Evolutionary conservation across 1,284 basidiomycete genomes (phyloP).

Genomic region (Apiotrichum akiyoshidainum): DNA sequence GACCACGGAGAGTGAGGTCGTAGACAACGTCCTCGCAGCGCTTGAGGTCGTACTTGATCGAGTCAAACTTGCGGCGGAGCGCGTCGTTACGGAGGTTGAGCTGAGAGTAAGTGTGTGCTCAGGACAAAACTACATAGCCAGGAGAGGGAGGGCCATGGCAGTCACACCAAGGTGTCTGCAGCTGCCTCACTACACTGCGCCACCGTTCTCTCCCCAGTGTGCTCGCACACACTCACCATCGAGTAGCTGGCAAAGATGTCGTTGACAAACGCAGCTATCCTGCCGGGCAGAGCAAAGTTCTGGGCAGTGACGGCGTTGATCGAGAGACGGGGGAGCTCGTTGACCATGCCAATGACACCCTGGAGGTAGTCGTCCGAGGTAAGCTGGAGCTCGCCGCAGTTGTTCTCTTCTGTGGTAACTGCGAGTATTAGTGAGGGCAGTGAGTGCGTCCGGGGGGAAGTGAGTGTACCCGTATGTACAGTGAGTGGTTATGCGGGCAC

Average conservation of each 20-base stretch:
- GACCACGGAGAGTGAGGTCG: slow-evolving; percentile 46
- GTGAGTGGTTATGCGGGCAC: too few species aligned
- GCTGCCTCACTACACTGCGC: background rate
- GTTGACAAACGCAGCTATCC: slow-evolving; percentile 50
- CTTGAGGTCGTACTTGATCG: slow-evolving; percentile 52
- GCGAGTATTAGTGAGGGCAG: background rate
- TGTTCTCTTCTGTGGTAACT: slow-evolving; percentile 38
- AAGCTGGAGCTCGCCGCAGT: slow-evolving; percentile 38
- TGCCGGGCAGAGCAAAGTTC: slow-evolving; percentile 48
- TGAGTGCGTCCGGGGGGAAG: too few species aligned
- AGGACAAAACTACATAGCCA: background rate
- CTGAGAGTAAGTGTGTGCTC: slow-evolving; percentile 17
- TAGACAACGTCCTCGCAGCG: slow-evolving; percentile 52
- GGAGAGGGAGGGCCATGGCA: background rate
- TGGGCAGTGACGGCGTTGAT: slow-evolving; percentile 51
- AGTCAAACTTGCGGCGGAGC: slow-evolving; percentile 50
- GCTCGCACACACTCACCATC: slow-evolving; percentile 29
- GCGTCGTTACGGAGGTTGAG: slow-evolving; percentile 51
- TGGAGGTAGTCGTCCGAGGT: slow-evolving; percentile 51
- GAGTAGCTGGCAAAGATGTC: slow-evolving; percentile 52
- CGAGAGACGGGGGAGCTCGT: slow-evolving; percentile 50
- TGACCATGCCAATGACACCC: slow-evolving; percentile 51
- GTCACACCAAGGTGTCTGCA: background rate
- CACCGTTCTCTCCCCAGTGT: background rate
- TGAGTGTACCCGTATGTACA: too few species aligned